Evolutionary conservation across 805 yeast species (phyloP), one percentile per base, ranked within the genome.

Genomic region (Pichia phayaonensis): DNA sequence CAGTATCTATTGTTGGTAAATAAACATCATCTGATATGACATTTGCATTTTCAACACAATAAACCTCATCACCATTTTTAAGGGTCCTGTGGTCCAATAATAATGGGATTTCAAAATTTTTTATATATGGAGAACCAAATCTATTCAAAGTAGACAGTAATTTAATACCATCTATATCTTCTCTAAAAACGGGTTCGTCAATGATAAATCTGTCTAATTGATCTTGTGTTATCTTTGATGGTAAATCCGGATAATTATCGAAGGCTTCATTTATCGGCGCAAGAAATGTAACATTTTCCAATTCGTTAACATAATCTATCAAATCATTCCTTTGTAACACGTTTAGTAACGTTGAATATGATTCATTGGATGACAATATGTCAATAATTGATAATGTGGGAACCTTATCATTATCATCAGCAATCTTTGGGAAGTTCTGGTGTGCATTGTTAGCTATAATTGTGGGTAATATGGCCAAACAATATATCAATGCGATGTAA

Each of bases 201-300:
- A 76, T 61, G 8, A 70, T 53, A 57, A 76, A 67, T 34, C 66
- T 62, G 21, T 58, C 44, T 15, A 66, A 50, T 11, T 58, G 59
- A 15, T 53, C 40, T 26, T 54, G 50, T 18, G 50, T 31, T 22
- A 60, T 38, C n/a, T 47, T 39, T 24, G 51, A 21, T 15, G 42
- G 44, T 11, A 31, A 18, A 27, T 27, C 44, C 5, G 43, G 36
- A 10, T 51, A 48, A 12, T 50, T 40, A 15, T 47, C 58, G 63
- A 85, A 86, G 1, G 96, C 96, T 56, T 83, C 81, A 61, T 88
- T 88, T 13, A 84, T 75, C 0, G 96, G 95, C 1, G 95, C 95
- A 40, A 85, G 62, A n/a, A 88, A 65, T 0, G 96, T 86, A 51
- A 83, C 77, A 61, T 86, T 83, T 23, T 69, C 67, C 53, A 84